These are phyloP conservation scores for Zoysia matrella DNA, from an alignment of 202 grass and related monocot genomes.

Conservation along the genomic window DNA sequence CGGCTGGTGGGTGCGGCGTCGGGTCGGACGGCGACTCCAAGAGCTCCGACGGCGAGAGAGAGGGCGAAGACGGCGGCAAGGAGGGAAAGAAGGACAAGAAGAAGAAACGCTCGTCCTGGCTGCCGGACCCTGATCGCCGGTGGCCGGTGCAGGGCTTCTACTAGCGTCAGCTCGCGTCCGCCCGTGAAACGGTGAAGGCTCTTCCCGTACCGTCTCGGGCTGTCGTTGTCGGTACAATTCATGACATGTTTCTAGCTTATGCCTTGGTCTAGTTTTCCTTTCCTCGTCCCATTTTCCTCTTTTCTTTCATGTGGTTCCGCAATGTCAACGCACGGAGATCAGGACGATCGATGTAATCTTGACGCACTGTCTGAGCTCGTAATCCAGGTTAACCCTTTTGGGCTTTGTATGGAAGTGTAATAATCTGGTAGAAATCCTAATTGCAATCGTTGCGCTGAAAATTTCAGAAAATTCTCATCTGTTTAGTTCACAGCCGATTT, in stretches of 20 bases:
- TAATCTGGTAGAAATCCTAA: not conserved
- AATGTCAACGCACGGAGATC: constrained; percentile 10
- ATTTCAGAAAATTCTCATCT: not conserved
- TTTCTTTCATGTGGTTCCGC: not conserved
- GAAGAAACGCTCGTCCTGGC: constrained; percentile 80
- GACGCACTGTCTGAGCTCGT: constrained; percentile 9
- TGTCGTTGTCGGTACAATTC: not conserved
- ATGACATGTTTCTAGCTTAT: constrained; percentile 14
- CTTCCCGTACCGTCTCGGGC: not conserved
- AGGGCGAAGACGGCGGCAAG: constrained; percentile 8
- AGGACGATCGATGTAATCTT: constrained; percentile 15
- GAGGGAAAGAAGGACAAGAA: constrained; percentile 34
- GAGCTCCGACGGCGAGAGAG: constrained; percentile 53
- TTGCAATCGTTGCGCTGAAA: not conserved
- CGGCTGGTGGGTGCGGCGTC: constrained; percentile 7
- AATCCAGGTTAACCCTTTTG: not conserved
- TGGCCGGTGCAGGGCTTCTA: constrained; percentile 92
- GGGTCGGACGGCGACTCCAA: constrained; percentile 49
- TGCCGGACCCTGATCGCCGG: constrained; percentile 76
- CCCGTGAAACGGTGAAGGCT: not conserved
- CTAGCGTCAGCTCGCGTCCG: constrained; percentile 30
- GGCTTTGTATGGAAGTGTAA: constrained; percentile 2
- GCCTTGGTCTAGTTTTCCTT: not conserved
- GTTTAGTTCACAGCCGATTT: not conserved
- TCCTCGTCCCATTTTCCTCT: not conserved